Conservation (phyloP, 2,329 filamentous ascomycete species). For the Rutstroemia sp. region DNA sequence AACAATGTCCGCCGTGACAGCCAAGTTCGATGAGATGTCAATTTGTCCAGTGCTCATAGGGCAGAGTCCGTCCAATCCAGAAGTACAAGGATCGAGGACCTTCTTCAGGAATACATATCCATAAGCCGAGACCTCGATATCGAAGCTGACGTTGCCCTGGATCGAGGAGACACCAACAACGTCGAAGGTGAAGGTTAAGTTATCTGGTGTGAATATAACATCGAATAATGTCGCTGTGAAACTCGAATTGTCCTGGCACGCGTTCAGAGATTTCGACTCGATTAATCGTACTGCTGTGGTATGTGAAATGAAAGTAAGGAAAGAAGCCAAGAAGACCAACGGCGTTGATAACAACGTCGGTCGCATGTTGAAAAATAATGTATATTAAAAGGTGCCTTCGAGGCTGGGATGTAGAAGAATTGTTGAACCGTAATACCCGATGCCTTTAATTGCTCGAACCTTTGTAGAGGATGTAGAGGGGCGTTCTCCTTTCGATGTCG, state of each 20-base stretch:
- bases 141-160: constrained; percentile 71
- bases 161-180: constrained; percentile 80
- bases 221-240: constrained; percentile 88
- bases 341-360: constrained; percentile 23
- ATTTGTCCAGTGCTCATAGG: constrained; percentile 85
- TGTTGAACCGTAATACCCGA: constrained; percentile 1
- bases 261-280: constrained; percentile 73
- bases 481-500: background rate
- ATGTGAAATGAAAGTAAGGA: constrained; percentile 24
- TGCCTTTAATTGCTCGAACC: background rate
- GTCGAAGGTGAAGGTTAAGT: constrained; percentile 64
- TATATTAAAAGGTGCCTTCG: constrained; percentile 19
- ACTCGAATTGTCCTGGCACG: constrained; percentile 75
- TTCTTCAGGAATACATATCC: constrained; percentile 65
- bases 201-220: constrained; percentile 69
- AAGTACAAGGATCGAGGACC: constrained; percentile 68
- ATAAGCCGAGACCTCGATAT: constrained; percentile 72
- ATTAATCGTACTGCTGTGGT: constrained; percentile 35
- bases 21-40: constrained; percentile 64
- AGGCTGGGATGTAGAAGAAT: constrained; percentile 3
- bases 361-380: constrained; percentile 20
- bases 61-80: constrained; percentile 65
- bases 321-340: constrained; percentile 21
- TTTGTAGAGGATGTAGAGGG: background rate
- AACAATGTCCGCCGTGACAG: constrained; percentile 49